A percentile compares a stretch with the other conserved stretches of the same genome.
phyloP scores from a whole-genome alignment of 352 stramenopile genomes.

The Globisporangium echinulatum region DNA sequence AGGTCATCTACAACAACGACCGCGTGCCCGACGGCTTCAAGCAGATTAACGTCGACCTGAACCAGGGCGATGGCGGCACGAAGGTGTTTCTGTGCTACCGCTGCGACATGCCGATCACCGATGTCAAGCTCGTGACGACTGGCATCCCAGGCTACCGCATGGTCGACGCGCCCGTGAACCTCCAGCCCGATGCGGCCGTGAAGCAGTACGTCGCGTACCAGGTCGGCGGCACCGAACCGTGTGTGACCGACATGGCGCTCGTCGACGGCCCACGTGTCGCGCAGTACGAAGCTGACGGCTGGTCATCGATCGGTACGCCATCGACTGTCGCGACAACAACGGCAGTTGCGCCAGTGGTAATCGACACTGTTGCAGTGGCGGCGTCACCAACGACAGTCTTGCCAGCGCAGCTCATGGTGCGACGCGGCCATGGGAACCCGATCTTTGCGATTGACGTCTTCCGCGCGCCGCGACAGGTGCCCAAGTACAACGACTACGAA shows the following conservation, averaged over 20 bases:
- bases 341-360: too few relatives aligned
- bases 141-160: conserved; percentile 82
- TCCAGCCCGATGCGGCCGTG: conserved; percentile 51
- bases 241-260: conserved; percentile 71
- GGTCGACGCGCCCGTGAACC: conserved; percentile 68
- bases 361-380: too few relatives aligned
- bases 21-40: conserved; percentile 83
- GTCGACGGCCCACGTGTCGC: conserved; percentile 39
- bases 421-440: conserved; percentile 75
- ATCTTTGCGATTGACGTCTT: conserved; percentile 87
- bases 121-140: conserved; percentile 80
- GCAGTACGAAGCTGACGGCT: conserved; percentile 43
- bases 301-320: conserved; percentile 64
- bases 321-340: neutral
- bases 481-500: conserved; percentile 87
- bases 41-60: conserved; percentile 80
- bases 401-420: conserved; percentile 58
- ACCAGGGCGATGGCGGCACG: conserved; percentile 73
- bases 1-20: conserved; percentile 76
- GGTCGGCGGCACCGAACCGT: conserved; percentile 75
- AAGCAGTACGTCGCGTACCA: conserved; percentile 83
- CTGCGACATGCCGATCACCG: conserved; percentile 85
- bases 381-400: neutral
- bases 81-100: conserved; percentile 85
- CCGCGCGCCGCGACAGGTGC: conserved; percentile 71